Conservation (phyloP, 2,329 filamentous ascomycete genomes). For the Scedosporium minutisporum region DNA sequence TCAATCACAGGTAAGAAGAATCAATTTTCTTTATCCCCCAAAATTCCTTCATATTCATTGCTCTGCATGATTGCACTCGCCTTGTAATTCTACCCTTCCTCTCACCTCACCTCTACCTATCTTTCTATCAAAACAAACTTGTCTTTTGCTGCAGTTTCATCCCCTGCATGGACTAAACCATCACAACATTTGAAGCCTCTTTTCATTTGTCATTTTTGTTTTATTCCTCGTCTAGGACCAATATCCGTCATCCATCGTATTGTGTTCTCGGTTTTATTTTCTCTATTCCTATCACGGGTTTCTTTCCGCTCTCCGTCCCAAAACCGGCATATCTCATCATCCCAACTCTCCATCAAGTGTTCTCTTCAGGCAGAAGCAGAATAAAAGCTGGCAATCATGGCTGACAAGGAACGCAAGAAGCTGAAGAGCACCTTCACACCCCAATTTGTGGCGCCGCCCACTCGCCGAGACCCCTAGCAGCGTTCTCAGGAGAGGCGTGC, state of each 20-base stretch:
- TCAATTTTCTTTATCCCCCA: background rate
- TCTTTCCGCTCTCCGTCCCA: too few species aligned
- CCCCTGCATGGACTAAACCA: too few species aligned
- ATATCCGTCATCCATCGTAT: too few species aligned
- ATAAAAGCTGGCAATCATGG: background rate
- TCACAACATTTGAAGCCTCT: too few species aligned
- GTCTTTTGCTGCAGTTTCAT: too few species aligned
- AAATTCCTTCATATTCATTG: background rate
- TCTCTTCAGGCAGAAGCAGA: background rate
- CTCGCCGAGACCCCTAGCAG: background rate
- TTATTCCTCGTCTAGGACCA: background rate
- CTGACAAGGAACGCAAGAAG: conserved; percentile 1
- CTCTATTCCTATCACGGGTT: too few species aligned
- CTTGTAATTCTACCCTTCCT: too few species aligned
- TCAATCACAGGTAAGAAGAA: background rate
- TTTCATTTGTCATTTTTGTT: background rate
- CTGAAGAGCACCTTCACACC: background rate
- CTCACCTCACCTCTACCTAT: too few species aligned
- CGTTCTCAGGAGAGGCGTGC: background rate
- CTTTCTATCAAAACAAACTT: too few species aligned
- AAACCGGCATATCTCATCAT: background rate
- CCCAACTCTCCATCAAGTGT: background rate
- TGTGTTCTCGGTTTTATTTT: too few species aligned
- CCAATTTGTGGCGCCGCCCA: background rate
- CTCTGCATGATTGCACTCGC: background rate